These are phyloP conservation scores for Cladophialophora bantiana DNA, from an alignment of 2,329 filamentous ascomycete species.

Conservation along the genomic window DNA sequence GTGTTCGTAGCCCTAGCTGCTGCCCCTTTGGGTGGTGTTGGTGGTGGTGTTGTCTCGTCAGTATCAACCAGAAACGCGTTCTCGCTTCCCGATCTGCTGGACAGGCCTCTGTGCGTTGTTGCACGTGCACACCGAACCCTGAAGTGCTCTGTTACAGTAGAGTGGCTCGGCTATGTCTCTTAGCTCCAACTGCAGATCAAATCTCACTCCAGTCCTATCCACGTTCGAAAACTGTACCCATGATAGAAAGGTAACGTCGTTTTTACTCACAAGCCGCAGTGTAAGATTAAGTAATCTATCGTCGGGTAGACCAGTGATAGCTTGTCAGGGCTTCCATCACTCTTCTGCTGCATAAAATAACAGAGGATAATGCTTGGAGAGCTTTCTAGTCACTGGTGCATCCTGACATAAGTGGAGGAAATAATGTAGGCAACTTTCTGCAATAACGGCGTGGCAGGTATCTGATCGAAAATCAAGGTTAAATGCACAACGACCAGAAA, in stretches of 20 bases:
- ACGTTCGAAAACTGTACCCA: background rate
- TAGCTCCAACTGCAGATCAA: too few relatives aligned
- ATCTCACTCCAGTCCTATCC: too few relatives aligned
- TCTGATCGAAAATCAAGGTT: constrained; percentile 3
- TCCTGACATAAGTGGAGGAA: background rate
- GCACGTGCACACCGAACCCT: too few relatives aligned
- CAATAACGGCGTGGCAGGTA: constrained; percentile 1
- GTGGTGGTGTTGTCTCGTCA: too few relatives aligned
- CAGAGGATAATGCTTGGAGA: constrained; percentile 26
- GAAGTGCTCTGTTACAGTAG: too few relatives aligned
- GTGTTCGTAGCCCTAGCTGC: too few relatives aligned
- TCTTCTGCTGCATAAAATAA: constrained; percentile 8
- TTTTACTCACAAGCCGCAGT: background rate
- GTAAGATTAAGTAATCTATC: background rate
- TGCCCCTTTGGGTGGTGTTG: too few relatives aligned
- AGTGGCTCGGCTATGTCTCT: too few relatives aligned
- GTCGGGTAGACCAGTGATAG: constrained; percentile 21
- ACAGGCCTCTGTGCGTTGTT: too few relatives aligned
- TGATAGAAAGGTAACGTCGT: background rate
- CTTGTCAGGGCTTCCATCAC: background rate
- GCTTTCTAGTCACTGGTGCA: constrained; percentile 8
- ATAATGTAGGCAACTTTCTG: constrained; percentile 6
- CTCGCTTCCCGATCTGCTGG: too few relatives aligned
- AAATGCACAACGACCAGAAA: constrained; percentile 13
- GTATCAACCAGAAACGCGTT: too few relatives aligned